phyloP scores from a whole-genome alignment of 345 rosid genomes.

The Eucalyptus caleyi region DNA sequence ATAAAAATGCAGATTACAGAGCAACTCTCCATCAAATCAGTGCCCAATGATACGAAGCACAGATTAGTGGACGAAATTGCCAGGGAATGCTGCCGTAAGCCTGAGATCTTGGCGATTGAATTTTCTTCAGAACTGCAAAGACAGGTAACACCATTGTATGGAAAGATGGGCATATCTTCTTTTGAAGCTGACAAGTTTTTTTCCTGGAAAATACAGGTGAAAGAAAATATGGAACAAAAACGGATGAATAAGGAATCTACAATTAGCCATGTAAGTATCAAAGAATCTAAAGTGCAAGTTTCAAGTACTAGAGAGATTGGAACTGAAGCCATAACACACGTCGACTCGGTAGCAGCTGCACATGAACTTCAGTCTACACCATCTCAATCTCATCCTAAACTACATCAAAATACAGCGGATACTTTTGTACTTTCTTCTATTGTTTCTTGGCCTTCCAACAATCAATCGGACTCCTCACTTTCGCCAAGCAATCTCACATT shows the following conservation, averaged over 20 bases:
- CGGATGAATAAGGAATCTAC: neutral
- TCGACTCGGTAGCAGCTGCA: neutral
- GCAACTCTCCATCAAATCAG: conserved; percentile 21
- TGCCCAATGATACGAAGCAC: conserved; percentile 37
- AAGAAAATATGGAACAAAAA: neutral
- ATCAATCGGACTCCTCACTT: neutral
- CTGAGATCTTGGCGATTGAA: conserved; percentile 43
- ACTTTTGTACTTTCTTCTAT: neutral
- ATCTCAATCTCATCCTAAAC: neutral
- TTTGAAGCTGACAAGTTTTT: neutral
- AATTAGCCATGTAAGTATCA: neutral
- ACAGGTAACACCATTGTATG: conserved; percentile 9
- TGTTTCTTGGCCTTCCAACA: neutral
- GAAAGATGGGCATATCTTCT: neutral
- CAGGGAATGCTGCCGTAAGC: conserved; percentile 19
- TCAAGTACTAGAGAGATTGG: neutral
- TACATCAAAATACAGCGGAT: neutral
- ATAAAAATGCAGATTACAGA: conserved; percentile 31
- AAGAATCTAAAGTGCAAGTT: neutral
- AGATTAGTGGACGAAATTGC: conserved; percentile 44
- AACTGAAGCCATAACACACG: neutral
- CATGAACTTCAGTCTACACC: neutral
- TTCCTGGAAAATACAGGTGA: neutral
- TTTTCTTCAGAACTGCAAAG: conserved; percentile 29
- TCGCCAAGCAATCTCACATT: neutral